Conservation (phyloP, 768 basidiomycete species). For the Piloderma croceum region DNA sequence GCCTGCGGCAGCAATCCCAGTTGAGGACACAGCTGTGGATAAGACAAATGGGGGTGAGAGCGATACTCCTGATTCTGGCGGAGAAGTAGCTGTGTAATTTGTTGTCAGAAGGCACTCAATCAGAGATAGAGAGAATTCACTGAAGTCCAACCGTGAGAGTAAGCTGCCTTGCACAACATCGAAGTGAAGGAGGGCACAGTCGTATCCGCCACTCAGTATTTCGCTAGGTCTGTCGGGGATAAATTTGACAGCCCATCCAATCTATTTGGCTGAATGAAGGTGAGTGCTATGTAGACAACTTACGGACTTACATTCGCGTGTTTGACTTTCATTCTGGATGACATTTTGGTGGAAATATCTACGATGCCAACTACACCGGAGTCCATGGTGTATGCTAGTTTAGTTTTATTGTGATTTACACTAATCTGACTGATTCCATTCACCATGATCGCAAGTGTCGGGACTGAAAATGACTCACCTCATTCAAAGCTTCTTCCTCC, state of each 20-base stretch:
- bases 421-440: slow-evolving; percentile 53
- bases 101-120: slow-evolving; percentile 1
- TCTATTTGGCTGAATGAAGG: slow-evolving; percentile 34
- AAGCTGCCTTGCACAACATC: slow-evolving; percentile 52
- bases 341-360: slow-evolving; percentile 43
- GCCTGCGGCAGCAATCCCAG: slow-evolving; percentile 60
- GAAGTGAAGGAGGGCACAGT: slow-evolving; percentile 61
- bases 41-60: slow-evolving; percentile 74
- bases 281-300: slow-evolving; percentile 1
- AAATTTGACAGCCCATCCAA: slow-evolving; percentile 66
- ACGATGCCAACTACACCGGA: slow-evolving; percentile 63
- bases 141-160: slow-evolving; percentile 54
- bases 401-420: slow-evolving; percentile 46
- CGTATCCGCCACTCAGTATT: slow-evolving; percentile 74
- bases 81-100: slow-evolving; percentile 30
- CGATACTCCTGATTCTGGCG: slow-evolving; percentile 43
- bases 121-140: slow-evolving; percentile 30
- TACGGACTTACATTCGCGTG: slow-evolving; percentile 56
- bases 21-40: slow-evolving; percentile 51
- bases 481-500: slow-evolving; percentile 61
- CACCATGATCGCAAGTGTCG: slow-evolving; percentile 10
- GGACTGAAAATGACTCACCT: slow-evolving; percentile 40
- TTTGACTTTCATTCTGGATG: slow-evolving; percentile 53
- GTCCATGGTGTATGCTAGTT: slow-evolving; percentile 66
- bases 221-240: slow-evolving; percentile 68